phyloP scores from a whole-genome alignment of 495 filamentous ascomycete genomes.

The Penicillium maclennaniae region DNA sequence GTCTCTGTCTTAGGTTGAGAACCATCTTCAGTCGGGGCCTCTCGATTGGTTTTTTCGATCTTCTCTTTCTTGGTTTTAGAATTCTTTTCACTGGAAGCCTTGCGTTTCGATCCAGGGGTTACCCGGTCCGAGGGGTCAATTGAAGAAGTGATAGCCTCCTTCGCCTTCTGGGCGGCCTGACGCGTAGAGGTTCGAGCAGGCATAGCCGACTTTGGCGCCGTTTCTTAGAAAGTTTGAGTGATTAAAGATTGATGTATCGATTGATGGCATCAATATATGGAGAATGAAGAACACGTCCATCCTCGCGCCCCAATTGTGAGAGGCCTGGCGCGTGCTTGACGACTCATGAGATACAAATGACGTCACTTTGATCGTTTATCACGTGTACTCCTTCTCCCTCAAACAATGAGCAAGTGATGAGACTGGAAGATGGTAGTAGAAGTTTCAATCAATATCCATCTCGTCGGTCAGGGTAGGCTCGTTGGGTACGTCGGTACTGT shows the following conservation, averaged over 20 bases:
- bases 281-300: not conserved
- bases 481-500: constrained; percentile 5
- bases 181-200: constrained; percentile 39
- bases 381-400: not conserved
- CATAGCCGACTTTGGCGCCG: constrained; percentile 21
- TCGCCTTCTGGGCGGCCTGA: constrained; percentile 44
- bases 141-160: constrained; percentile 36
- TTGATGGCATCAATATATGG: not conserved
- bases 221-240: not conserved
- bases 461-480: constrained; percentile 16
- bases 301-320: not conserved
- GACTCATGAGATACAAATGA: constrained; percentile 23
- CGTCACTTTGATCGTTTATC: constrained; percentile 9
- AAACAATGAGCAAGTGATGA: not conserved
- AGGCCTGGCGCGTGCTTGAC: not conserved
- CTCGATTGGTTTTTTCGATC: constrained; percentile 39
- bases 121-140: constrained; percentile 23
- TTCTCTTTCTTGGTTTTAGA: constrained; percentile 33
- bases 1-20: constrained; percentile 33
- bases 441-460: constrained; percentile 32
- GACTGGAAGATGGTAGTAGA: not conserved
- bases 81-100: constrained; percentile 22
- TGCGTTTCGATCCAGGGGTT: constrained; percentile 34
- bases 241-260: not conserved
- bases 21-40: constrained; percentile 22